A percentile compares a stretch with the other conserved stretches of the same genome.
Evolutionary conservation across 2,329 filamentous ascomycete species (phyloP).

Genomic region (Aureobasidium sp.): DNA sequence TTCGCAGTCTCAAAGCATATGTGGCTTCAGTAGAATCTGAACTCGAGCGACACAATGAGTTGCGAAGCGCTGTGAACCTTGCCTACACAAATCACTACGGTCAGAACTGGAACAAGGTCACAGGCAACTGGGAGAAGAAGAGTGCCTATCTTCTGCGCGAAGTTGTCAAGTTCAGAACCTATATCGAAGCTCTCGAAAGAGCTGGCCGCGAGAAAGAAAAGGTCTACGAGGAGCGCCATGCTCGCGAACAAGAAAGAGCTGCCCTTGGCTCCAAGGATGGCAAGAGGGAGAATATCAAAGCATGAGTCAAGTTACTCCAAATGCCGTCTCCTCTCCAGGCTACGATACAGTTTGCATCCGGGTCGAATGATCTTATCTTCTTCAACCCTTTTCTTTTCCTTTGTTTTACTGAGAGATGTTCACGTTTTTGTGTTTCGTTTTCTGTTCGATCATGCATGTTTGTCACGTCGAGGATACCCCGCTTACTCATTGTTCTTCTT

Average conservation of each 20-base stretch:
- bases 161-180: constrained; percentile 94
- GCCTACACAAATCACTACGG: constrained; percentile 79
- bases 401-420: neutral
- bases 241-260: constrained; percentile 9
- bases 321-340: neutral
- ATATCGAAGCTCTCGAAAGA: constrained; percentile 74
- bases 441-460: neutral
- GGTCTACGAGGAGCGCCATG: constrained; percentile 38
- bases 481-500: neutral
- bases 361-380: neutral
- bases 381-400: neutral
- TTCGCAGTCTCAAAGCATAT: constrained; percentile 66
- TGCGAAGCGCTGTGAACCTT: constrained; percentile 78
- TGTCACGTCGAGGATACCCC: constrained; percentile 11
- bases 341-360: neutral
- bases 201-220: constrained; percentile 64
- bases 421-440: neutral
- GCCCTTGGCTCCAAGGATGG: neutral
- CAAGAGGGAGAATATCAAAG: constrained; percentile 6
- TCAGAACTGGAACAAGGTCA: constrained; percentile 71
- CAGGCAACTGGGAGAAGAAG: constrained; percentile 97
- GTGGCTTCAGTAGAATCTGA: constrained; percentile 82
- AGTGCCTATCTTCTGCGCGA: constrained; percentile 84
- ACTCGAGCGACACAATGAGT: constrained; percentile 76
- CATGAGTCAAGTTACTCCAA: neutral